Percentiles rank a stretch among this genome's conserved stretches.
These are phyloP conservation scores for Ophiostoma ulmi DNA, from an alignment of 2,329 filamentous ascomycete species.

Conservation along the genomic window DNA sequence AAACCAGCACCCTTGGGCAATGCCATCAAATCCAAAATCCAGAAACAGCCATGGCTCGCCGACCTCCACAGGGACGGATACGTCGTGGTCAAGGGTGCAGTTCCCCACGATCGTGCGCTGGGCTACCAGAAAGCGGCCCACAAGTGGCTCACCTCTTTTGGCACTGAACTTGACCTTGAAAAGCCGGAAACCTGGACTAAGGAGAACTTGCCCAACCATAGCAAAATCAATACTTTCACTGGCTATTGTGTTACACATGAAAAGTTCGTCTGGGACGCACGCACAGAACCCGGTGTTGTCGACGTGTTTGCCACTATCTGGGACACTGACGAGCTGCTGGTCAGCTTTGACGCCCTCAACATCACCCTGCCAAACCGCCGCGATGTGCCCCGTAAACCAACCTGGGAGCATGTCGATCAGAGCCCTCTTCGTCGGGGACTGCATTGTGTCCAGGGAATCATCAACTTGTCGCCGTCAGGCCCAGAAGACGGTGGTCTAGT, in stretches of 20 bases:
- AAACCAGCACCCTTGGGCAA: background rate
- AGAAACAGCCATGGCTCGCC: background rate
- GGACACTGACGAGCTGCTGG: conserved; percentile 36
- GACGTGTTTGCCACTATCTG: conserved; percentile 38
- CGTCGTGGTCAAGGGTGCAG: background rate
- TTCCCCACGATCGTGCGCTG: background rate
- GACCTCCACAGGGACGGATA: background rate
- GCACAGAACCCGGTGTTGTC: conserved; percentile 37
- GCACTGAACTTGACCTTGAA: background rate
- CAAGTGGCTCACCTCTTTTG: background rate
- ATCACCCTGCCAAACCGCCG: conserved; percentile 35
- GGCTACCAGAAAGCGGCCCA: background rate
- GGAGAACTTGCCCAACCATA: conserved; percentile 37
- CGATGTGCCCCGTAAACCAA: conserved; percentile 23
- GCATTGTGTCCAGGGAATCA: conserved; percentile 34
- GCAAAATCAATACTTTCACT: conserved; percentile 33
- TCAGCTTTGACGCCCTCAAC: conserved; percentile 38
- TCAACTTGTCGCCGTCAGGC: conserved; percentile 34
- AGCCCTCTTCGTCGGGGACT: conserved; percentile 29
- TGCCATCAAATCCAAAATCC: background rate
- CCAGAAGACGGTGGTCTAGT: conserved; percentile 38
- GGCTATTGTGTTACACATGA: conserved; percentile 37
- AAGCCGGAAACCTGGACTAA: conserved; percentile 36
- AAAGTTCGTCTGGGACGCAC: conserved; percentile 38
- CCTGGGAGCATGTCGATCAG: conserved; percentile 39